Conservation (phyloP, 306 rosid species). For the Medicago arabica region DNA sequence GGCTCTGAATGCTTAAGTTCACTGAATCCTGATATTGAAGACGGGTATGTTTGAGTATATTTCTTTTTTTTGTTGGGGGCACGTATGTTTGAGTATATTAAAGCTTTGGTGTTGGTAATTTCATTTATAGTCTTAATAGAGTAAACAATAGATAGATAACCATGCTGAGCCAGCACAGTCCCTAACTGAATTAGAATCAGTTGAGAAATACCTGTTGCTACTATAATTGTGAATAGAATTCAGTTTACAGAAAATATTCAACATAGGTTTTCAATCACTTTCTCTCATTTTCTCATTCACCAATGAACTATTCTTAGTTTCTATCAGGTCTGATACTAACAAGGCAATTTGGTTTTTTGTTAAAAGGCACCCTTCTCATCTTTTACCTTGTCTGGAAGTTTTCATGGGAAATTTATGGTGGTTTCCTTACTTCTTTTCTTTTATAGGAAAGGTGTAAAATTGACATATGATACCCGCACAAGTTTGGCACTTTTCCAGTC, state of each 20-base stretch:
- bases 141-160: not conserved
- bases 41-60: conserved; percentile 67
- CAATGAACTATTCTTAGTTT: not conserved
- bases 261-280: not conserved
- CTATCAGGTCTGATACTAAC: conserved; percentile 17
- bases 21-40: conserved; percentile 69
- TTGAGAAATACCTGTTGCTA: not conserved
- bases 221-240: not conserved
- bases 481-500: conserved; percentile 80
- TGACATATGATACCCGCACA: conserved; percentile 82
- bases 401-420: not conserved
- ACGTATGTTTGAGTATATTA: conserved; percentile 53
- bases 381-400: conserved; percentile 21
- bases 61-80: not conserved
- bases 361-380: conserved; percentile 21
- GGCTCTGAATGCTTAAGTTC: conserved; percentile 75
- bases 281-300: not conserved
- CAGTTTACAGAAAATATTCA: not conserved
- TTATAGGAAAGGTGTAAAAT: conserved; percentile 60
- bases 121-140: conserved; percentile 6
- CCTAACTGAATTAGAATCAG: not conserved
- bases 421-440: conserved; percentile 24
- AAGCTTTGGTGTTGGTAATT: conserved; percentile 27
- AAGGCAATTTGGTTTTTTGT: conserved; percentile 19
- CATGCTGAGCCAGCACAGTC: not conserved